Evolutionary conservation across 1,284 basidiomycete genomes (phyloP), one percentile per base, ranked within the genome.

Genomic region (Trichosporon sp.): DNA sequence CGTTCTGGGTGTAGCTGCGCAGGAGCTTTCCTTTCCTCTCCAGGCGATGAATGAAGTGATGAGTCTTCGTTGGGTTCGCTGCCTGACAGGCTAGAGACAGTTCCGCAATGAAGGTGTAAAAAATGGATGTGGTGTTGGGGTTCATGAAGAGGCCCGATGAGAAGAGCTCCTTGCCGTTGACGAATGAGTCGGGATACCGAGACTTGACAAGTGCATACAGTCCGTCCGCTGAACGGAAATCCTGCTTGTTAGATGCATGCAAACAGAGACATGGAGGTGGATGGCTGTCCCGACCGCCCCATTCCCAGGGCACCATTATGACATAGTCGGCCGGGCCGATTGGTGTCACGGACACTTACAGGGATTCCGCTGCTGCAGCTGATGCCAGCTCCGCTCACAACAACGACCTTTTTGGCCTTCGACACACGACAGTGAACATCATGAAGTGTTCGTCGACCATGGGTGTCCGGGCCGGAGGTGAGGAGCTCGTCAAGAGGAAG

Each of bases 1-100:
- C 95, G 78, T 97, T 98, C 82, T 97, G 95, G 0, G 95, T 97
- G 81, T 98, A 98, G 2, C 90, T 92, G 65, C 95, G 88, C 32
- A 96, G 83, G 0, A 98, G 85, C 77, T 91, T 93, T 66, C 91
- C 91, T 82, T 93, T 93, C 11, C 86, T 81, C 74, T 96, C 91
- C 0, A 98, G 87, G 6, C 89, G 90, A 76, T 91, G 91, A 70
- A 98, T 89, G 82, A 98, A 95, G 69, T 87, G 87, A 81, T 98
- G 95, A 3, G 95, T 97, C 1, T 89, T 87, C 5, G 93, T 90
- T 2, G 93, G 93, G 62, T 87, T 80, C n/a, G 93, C 92, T 42
- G 83, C 83, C 77, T 93, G 90, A 74, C 96, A 90, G 65, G 92
- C 89, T 62, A 87, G 85, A 77, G 95, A 94, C 69, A 98, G 89